Conservation (phyloP, 2,329 filamentous ascomycete genomes). For the Penicillium freii region DNA sequence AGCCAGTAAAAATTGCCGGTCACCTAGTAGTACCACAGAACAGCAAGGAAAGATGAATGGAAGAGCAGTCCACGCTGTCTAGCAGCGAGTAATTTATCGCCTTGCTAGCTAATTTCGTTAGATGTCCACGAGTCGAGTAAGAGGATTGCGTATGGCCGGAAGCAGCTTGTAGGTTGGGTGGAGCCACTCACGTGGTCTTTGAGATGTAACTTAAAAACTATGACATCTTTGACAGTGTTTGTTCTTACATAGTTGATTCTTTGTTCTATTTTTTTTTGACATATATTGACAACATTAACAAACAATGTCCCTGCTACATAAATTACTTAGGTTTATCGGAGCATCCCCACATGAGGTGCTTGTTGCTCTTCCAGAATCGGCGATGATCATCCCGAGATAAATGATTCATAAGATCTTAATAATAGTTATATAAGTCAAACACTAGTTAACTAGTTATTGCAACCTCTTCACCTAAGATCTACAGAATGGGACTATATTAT, state of each 20-base stretch:
- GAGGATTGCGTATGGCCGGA: constrained; percentile 21
- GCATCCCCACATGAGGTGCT: not conserved
- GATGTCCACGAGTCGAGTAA: not conserved
- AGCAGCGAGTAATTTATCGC: constrained; percentile 4
- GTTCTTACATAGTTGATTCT: not conserved
- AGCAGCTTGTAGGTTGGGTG: constrained; percentile 15
- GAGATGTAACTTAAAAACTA: not conserved
- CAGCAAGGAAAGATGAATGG: not conserved
- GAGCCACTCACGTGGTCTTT: constrained; percentile 23
- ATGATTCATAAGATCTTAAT: not conserved
- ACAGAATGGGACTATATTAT: not conserved
- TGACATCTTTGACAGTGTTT: not conserved
- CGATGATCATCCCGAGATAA: constrained; percentile 2
- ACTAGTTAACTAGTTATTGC: no score
- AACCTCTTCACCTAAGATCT: not conserved
- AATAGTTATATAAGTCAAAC: no score
- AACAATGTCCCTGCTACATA: not conserved
- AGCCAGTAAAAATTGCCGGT: not conserved
- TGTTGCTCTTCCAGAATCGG: not conserved
- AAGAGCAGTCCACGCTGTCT: constrained; percentile 7
- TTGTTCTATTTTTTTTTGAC: not conserved
- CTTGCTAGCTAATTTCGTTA: constrained; percentile 7
- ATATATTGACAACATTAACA: not conserved
- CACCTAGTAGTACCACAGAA: not conserved
- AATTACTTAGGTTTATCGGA: not conserved